phyloP scores from a whole-genome alignment of 2,329 filamentous ascomycete species.

The Helotiales sp. region DNA sequence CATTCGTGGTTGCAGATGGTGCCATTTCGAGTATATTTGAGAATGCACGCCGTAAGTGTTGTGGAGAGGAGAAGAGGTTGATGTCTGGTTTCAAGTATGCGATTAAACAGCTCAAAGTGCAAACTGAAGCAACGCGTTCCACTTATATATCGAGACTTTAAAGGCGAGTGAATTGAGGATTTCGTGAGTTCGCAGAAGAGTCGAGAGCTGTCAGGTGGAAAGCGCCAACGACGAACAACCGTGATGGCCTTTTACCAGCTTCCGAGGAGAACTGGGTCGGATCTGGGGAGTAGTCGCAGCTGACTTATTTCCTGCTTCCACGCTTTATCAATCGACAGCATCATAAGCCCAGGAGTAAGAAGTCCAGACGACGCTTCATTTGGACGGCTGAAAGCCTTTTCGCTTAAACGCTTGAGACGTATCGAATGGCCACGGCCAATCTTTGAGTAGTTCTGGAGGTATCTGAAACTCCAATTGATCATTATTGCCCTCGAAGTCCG shows the following conservation, averaged over 20 bases:
- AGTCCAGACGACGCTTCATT: neutral
- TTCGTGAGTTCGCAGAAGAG: too few relatives aligned
- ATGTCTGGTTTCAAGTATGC: too few relatives aligned
- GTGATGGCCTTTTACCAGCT: too few relatives aligned
- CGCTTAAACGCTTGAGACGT: neutral
- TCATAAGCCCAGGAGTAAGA: neutral
- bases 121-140: neutral
- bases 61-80: too few relatives aligned
- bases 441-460: neutral
- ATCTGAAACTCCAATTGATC: neutral
- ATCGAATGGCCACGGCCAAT: neutral
- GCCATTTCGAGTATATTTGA: neutral
- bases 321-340: neutral
- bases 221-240: too few relatives aligned
- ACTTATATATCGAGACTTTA: neutral
- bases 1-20: neutral
- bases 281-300: too few relatives aligned
- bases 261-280: neutral
- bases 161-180: too few relatives aligned
- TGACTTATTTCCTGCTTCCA: neutral
- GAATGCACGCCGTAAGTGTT: too few relatives aligned
- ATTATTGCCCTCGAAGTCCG: neutral
- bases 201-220: neutral
- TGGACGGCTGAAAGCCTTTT: neutral
- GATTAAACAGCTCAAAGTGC: too few relatives aligned